These are phyloP conservation scores for Erythrophleum ivorense DNA, from an alignment of 331 rosid genomes.

Conservation along the genomic window DNA sequence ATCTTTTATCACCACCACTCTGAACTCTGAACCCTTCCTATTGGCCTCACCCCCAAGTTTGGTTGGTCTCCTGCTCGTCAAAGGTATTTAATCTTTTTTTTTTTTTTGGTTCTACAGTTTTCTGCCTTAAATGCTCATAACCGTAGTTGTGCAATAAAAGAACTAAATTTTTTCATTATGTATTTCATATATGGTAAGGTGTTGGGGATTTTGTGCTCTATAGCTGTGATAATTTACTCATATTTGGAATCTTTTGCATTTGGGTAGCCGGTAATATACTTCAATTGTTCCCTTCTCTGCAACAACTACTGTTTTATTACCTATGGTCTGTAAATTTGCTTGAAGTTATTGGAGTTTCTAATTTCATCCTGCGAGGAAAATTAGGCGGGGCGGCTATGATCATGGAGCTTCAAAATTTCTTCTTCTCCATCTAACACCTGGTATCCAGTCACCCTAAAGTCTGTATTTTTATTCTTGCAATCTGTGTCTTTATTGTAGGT, in stretches of 20 bases:
- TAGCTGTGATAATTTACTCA: slow-evolving; percentile 38
- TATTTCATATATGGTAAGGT: neutral
- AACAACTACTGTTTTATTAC: slow-evolving; percentile 53
- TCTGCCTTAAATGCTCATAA: neutral
- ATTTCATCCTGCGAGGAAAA: slow-evolving; percentile 17
- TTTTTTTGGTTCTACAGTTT: neutral
- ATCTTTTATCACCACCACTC: slow-evolving; percentile 31
- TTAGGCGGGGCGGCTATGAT: slow-evolving; percentile 13
- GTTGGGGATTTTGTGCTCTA: slow-evolving; percentile 14
- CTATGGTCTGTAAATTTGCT: slow-evolving; percentile 5
- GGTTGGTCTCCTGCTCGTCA: slow-evolving; percentile 45
- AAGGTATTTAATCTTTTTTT: slow-evolving; percentile 40
- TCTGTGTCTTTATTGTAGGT: slow-evolving; percentile 34
- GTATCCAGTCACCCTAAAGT: slow-evolving; percentile 7
- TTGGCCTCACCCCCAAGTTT: slow-evolving; percentile 7
- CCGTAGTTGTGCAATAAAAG: neutral
- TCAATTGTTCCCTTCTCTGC: slow-evolving; percentile 20
- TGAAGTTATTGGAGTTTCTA: slow-evolving; percentile 1
- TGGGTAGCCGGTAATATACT: slow-evolving; percentile 28
- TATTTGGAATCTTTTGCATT: slow-evolving; percentile 25
- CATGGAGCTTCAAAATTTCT: slow-evolving; percentile 15
- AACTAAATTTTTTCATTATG: neutral
- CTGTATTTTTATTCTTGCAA: slow-evolving; percentile 1
- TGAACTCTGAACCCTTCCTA: slow-evolving; percentile 20
- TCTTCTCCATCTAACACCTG: slow-evolving; percentile 14